Evolutionary conservation across 148 eudicot genomes (phyloP).

Genomic region (Camellia lanceoleosa): DNA sequence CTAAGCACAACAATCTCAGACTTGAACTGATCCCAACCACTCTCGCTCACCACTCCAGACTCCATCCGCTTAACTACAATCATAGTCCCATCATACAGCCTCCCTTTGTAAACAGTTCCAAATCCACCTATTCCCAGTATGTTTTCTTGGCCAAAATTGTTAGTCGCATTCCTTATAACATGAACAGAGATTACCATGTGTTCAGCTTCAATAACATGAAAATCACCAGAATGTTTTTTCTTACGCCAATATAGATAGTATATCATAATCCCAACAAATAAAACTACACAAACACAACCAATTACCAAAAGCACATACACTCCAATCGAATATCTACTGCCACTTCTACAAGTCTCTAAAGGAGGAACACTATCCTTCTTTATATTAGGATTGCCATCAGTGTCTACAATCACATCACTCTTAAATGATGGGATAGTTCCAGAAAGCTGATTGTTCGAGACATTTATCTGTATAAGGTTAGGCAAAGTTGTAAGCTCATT

Average conservation of each 20-base stretch:
- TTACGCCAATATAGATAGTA: conserved; percentile 41
- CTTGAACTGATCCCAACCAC: conserved; percentile 44
- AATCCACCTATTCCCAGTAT: conserved; percentile 43
- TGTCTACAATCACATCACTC: conserved; percentile 41
- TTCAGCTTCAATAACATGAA: conserved; percentile 82
- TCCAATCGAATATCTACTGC: too few species aligned
- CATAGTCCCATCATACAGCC: conserved; percentile 41
- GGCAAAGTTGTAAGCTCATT: conserved; percentile 63
- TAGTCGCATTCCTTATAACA: conserved; percentile 48
- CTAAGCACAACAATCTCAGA: conserved; percentile 50
- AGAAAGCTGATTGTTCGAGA: conserved; percentile 59
- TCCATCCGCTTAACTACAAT: conserved; percentile 53
- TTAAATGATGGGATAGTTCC: conserved; percentile 73
- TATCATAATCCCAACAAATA: conserved; percentile 43
- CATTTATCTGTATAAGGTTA: conserved; percentile 53
- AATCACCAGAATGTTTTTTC: conserved; percentile 26
- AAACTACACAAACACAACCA: conserved; percentile 59
- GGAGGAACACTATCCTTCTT: conserved; percentile 40
- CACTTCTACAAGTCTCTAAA: neutral
- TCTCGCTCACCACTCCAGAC: conserved; percentile 31
- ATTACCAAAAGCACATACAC: conserved; percentile 1
- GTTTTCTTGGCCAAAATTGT: conserved; percentile 36
- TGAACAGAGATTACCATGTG: conserved; percentile 70
- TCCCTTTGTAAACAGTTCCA: conserved; percentile 44
- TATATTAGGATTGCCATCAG: conserved; percentile 55